These are phyloP conservation scores for Protoeuglena noctilucae DNA, from an alignment of 139 green algal species.

Conservation along the genomic window DNA sequence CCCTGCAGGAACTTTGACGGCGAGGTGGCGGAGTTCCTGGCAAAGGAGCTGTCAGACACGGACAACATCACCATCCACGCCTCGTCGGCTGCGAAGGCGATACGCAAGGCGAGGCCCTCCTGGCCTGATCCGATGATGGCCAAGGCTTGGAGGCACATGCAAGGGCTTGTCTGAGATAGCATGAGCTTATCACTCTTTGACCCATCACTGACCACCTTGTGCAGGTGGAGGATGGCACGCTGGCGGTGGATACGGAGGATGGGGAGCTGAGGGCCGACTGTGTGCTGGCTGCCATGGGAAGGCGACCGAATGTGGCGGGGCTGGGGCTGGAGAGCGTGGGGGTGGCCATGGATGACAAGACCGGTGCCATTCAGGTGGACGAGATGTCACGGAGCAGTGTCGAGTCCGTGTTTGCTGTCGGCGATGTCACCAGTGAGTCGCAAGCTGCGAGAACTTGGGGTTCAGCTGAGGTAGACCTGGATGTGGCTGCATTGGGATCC, in stretches of 20 bases:
- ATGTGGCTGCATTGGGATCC: no score
- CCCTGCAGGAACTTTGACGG: slow-evolving; percentile 23
- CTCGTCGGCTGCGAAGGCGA: background rate
- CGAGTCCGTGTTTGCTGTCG: slow-evolving; percentile 76
- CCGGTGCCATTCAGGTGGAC: slow-evolving; percentile 63
- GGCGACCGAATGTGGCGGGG: slow-evolving; percentile 39
- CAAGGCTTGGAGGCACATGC: no score
- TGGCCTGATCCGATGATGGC: no score
- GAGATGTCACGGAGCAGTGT: slow-evolving; percentile 68
- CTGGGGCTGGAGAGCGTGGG: slow-evolving; percentile 49
- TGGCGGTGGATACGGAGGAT: slow-evolving; percentile 15
- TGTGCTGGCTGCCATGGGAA: no score
- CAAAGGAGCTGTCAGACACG: no score
- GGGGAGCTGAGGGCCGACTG: no score
- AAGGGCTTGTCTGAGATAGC: no score
- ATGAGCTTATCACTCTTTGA: no score
- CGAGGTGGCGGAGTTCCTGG: slow-evolving; percentile 36
- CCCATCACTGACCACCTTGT: no score
- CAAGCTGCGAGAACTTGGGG: no score
- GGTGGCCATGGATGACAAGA: slow-evolving; percentile 23
- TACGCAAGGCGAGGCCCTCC: no score
- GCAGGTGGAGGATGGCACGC: slow-evolving; percentile 13
- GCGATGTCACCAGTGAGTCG: slow-evolving; percentile 96
- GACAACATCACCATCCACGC: background rate
- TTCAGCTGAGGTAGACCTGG: no score